Base-by-base conservation (phyloP, 2,329 filamentous ascomycete genomes). In the Hymenoscyphus infarciens region DNA sequence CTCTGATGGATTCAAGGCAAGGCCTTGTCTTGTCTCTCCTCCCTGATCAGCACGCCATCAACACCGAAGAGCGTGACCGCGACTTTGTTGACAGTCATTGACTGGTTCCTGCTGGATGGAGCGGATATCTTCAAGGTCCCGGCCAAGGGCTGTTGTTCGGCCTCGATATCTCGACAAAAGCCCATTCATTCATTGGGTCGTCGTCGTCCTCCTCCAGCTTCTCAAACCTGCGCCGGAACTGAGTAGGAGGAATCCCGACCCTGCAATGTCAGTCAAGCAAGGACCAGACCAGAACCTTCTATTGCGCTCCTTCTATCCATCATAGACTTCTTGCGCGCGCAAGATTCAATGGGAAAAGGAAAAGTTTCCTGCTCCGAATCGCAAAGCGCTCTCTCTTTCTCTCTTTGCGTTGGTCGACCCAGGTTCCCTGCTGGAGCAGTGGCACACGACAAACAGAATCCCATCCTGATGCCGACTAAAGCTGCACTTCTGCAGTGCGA, bases 151-250 rank as follows among this genome's bases (percentile, higher is more conserved):
- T 63, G 68, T 66, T 63, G 68, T 69, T 68, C 63, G 68, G 65
- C 57, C 38, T 63, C 61, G 56, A 19, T 57, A 61, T 61, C 57
- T 58, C 59, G 64, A 57, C 39, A 60, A 39, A 42, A 54, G 55
- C 38, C 58, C 65, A 70, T n/a, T n/a, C n/a, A n/a, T n/a, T n/a
- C n/a, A n/a, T 71, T 70, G 69, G 69, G 55, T 68, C 67, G 62
- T 67, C 66, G 64, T 67, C 66, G 63, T 67, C 66, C 33, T 67
- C 66, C 63, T 67, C 66, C 33, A 62, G 60, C 57, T 60, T 58
- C 63, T 59, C 63, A 67, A 66, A 65, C 63, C 59, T 59, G 58
- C 63, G 56, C 60, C 22, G 16, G 53, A n/a, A 7, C 19, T 60
- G 57, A 61, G 56, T 53, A 61, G 63, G 60, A 63, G 66, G 63